These are phyloP conservation scores for Furcasterigmium furcatum DNA, from an alignment of 2,329 filamentous ascomycete genomes.

Conservation along the genomic window DNA sequence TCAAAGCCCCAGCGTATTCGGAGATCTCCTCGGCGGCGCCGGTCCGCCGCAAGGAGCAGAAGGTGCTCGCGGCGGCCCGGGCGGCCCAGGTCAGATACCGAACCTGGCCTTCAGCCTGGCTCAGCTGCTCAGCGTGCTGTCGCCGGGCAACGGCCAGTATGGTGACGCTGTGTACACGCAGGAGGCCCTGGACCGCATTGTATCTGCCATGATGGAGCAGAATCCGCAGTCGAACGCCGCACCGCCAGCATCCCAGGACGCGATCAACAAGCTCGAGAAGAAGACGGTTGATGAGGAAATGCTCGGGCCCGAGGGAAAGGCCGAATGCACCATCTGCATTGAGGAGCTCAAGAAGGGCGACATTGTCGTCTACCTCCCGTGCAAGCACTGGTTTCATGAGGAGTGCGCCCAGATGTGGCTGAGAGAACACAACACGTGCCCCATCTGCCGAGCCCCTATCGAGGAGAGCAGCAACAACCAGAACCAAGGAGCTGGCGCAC, in stretches of 20 bases:
- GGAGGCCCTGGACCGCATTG: conserved; percentile 84
- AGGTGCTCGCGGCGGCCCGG: conserved; percentile 12
- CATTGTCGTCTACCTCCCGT: conserved; percentile 75
- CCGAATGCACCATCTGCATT: conserved; percentile 94
- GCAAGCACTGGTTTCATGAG: conserved; percentile 91
- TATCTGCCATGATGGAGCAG: conserved; percentile 84
- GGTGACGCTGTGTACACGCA: conserved; percentile 89
- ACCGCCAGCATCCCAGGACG: conserved; percentile 72
- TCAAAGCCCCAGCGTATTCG: conserved; percentile 38
- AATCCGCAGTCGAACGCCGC: conserved; percentile 74
- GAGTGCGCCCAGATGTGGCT: conserved; percentile 82
- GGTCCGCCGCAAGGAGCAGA: conserved; percentile 23
- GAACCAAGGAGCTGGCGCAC: conserved; percentile 2
- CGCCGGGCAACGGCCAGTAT: conserved; percentile 42
- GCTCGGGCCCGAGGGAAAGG: conserved; percentile 62
- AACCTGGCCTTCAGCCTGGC: conserved; percentile 37
- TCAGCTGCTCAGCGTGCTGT: conserved; percentile 52
- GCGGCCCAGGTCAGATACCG: conserved; percentile 14
- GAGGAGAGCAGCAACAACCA: conserved; percentile 28
- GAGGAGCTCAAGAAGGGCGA: conserved; percentile 73
- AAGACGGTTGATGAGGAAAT: conserved; percentile 68
- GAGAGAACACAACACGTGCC: conserved; percentile 88
- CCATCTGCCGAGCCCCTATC: conserved; percentile 67
- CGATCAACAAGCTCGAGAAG: conserved; percentile 71
- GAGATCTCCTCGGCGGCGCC: conserved; percentile 37